Percentiles rank a stretch among this genome's conserved stretches.
phyloP scores from a whole-genome alignment of 805 yeast species.

The Teunomyces aglyptinius region DNA sequence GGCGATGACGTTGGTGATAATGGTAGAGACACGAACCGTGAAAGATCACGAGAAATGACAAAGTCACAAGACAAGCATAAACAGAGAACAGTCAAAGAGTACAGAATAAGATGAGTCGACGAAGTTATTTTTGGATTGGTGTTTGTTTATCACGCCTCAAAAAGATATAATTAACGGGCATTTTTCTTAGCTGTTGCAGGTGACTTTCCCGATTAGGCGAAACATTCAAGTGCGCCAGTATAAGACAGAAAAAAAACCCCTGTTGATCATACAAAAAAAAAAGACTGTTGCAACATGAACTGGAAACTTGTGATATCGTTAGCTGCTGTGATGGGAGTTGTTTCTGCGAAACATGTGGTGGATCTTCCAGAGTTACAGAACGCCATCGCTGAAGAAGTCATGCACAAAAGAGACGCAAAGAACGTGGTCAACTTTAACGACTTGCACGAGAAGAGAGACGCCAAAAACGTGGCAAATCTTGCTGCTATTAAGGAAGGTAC shows the following conservation, averaged over 20 bases:
- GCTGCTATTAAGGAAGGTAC: background rate
- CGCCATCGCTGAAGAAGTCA: background rate
- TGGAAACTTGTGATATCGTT: background rate
- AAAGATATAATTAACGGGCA: no score
- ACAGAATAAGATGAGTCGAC: no score
- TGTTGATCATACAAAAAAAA: background rate
- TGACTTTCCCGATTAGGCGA: no score
- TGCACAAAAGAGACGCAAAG: conserved; percentile 11
- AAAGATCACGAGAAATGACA: no score
- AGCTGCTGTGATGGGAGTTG: background rate
- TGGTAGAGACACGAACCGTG: background rate
- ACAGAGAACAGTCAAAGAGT: no score
- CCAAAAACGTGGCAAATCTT: conserved; percentile 1
- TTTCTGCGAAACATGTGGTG: background rate
- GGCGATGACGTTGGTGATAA: background rate
- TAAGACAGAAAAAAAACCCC: background rate
- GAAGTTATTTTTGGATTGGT: no score
- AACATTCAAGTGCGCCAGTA: no score
- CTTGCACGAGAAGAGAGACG: background rate
- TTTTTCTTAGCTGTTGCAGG: no score
- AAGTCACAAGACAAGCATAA: no score
- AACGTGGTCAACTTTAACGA: background rate
- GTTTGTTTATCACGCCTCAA: no score
- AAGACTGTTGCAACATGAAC: background rate
- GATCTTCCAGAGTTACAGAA: background rate